Evolutionary conservation across 768 basidiomycete species (phyloP), one percentile per base, ranked within the genome.

Genomic region (Russula dissimulans): DNA sequence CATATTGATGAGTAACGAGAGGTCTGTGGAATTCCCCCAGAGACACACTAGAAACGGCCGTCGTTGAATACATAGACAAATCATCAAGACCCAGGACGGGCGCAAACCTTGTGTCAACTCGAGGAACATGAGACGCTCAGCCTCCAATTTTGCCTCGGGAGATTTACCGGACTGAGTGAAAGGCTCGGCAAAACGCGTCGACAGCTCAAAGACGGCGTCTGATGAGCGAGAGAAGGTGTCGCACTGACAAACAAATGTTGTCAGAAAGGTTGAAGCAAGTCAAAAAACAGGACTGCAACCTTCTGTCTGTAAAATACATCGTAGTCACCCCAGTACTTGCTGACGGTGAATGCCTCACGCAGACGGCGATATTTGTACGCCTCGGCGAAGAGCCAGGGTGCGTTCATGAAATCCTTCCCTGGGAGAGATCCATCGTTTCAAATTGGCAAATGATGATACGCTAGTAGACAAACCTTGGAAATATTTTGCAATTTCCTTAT

Each of bases 261-360:
- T 57, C 55, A 54, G 32, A 44, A 8, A 47, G 17, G 22, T 42
- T 18, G 14, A 50, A 51, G 26, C n/a, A 48, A 7, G 46, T 43
- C 14, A 9, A 36, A n/a, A 43, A 11, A 54, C 18, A 38, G 26
- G n/a, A 15, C 11, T 45, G 63, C 36, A 47, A 85, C 86, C 75
- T 95, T 95, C 74, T 97, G 91, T 59, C 94, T 78, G 77, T 94
- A 95, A 73, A 97, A 97, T 46, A 95, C 92, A 69, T 95, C 94
- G 70, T 95, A 95, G 66, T 86, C 81, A 62, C 79, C 80, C 91
- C 92, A 97, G 72, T 81, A 87, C 69, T 89, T 91, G 78, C 88
- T 89, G 61, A 91, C 76, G 63, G 89, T 92, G 77, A 97, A 97
- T 73, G 90, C 91, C 72, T 95, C 94, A 62, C 89, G 90, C 48